Percentiles rank a stretch among this genome's conserved stretches.
Conservation (phyloP, 306 rosid genomes). For the Vigna angularis region DNA sequence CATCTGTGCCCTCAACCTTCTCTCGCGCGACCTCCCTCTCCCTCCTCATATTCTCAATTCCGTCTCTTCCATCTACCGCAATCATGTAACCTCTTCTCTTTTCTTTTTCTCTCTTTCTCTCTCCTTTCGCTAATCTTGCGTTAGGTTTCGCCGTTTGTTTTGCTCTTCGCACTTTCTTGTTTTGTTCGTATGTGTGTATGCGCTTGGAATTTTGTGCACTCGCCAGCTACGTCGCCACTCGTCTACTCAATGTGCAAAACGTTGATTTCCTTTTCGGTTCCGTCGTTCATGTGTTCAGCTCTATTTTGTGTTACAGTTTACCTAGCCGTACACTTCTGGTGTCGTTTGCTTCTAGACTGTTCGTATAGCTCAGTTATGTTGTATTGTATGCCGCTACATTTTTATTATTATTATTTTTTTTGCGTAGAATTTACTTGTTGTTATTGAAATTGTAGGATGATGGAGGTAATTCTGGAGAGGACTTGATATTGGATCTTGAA, state of each 20-base stretch:
- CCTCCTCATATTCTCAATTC: conserved; percentile 76
- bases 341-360: conserved; percentile 26
- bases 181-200: background rate
- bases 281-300: background rate
- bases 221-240: background rate
- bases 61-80: conserved; percentile 74
- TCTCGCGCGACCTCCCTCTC: conserved; percentile 93
- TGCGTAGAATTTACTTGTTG: conserved; percentile 7
- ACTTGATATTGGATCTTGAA: conserved; percentile 67
- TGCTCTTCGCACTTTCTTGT: background rate
- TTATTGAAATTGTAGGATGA: conserved; percentile 50
- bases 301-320: background rate
- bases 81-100: conserved; percentile 35
- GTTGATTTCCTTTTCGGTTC: conserved; percentile 2
- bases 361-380: conserved; percentile 3
- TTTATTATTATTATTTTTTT: background rate
- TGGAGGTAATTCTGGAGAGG: conserved; percentile 47
- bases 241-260: background rate
- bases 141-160: background rate
- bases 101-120: conserved; percentile 17
- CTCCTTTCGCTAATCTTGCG: background rate
- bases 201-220: background rate
- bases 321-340: background rate
- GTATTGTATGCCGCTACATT: background rate
- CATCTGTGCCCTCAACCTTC: conserved; percentile 85